Conservation (phyloP, 257 asterid species). For the Ehretia macrophylla region DNA sequence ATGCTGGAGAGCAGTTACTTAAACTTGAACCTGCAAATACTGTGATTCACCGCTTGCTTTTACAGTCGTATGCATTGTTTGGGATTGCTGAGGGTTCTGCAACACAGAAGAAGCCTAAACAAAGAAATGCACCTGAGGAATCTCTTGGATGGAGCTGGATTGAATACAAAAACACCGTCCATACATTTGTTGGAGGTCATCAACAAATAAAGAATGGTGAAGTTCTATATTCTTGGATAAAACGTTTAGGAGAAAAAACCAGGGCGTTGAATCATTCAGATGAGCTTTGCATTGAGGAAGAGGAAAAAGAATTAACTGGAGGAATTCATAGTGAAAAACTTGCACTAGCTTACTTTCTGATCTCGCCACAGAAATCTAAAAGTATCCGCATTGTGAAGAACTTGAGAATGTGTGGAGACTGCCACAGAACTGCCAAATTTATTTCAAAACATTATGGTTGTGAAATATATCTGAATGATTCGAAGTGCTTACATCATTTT, state of each 20-base stretch:
- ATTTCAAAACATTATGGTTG: constrained; percentile 36
- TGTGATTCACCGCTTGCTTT: constrained; percentile 27
- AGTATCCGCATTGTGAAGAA: constrained; percentile 59
- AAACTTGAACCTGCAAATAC: constrained; percentile 61
- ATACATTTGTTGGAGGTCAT: constrained; percentile 42
- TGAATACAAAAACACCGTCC: constrained; percentile 44
- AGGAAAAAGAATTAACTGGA: constrained; percentile 42
- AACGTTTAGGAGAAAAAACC: constrained; percentile 22
- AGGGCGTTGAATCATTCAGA: constrained; percentile 27
- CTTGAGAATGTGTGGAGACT: constrained; percentile 57
- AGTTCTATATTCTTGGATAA: constrained; percentile 41
- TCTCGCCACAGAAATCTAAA: constrained; percentile 21
- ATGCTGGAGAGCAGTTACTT: constrained; percentile 60
- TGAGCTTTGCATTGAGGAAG: constrained; percentile 46
- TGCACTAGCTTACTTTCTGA: constrained; percentile 58
- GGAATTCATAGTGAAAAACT: constrained; percentile 67
- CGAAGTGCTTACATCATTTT: constrained; percentile 77
- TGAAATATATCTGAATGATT: constrained; percentile 57
- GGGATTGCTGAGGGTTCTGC: constrained; percentile 34
- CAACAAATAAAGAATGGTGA: constrained; percentile 22
- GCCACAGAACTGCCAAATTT: constrained; percentile 63
- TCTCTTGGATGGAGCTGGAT: constrained; percentile 51
- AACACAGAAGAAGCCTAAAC: constrained; percentile 30
- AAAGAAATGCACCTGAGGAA: constrained; percentile 33
- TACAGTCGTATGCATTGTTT: constrained; percentile 42